phyloP scores from a whole-genome alignment of 1,139 yeast genomes.

The Nakaseomyces glabratus region DNA sequence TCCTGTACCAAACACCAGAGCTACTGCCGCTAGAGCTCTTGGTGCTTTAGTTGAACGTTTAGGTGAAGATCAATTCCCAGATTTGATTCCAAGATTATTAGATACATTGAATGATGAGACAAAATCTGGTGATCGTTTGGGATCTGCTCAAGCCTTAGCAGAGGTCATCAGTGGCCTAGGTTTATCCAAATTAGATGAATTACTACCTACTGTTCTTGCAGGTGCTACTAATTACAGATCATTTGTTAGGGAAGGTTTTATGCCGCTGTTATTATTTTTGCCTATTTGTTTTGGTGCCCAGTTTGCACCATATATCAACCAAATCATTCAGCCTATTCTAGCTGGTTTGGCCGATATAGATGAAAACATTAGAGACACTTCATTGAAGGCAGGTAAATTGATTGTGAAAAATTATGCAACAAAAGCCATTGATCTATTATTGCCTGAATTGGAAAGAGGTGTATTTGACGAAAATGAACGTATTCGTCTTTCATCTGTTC shows the following conservation, averaged over 20 bases:
- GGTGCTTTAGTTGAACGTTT: conserved; percentile 93
- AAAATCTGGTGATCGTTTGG: conserved; percentile 88
- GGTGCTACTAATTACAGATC: conserved; percentile 59
- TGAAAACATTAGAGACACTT: conserved; percentile 80
- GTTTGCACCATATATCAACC: conserved; percentile 78
- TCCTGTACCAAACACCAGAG: conserved; percentile 94
- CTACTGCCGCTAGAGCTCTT: conserved; percentile 94
- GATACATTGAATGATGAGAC: conserved; percentile 68
- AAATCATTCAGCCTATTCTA: conserved; percentile 82
- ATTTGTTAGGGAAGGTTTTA: conserved; percentile 81
- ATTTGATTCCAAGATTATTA: conserved; percentile 72
- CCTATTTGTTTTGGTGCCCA: conserved; percentile 94
- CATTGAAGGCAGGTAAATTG: conserved; percentile 87
- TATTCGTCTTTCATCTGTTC: conserved; percentile 88
- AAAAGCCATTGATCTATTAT: conserved; percentile 82
- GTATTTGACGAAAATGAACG: conserved; percentile 75
- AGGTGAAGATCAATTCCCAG: conserved; percentile 95
- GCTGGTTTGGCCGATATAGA: conserved; percentile 84
- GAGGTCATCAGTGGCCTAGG: conserved; percentile 94
- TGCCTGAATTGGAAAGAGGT: conserved; percentile 91
- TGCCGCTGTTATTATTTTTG: conserved; percentile 79
- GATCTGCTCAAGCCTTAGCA: conserved; percentile 94
- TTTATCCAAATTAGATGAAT: conserved; percentile 72
- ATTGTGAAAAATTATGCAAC: conserved; percentile 87
- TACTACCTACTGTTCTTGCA: conserved; percentile 71